Conservation (phyloP, 345 rosid species). For the Limnanthes douglasii region DNA sequence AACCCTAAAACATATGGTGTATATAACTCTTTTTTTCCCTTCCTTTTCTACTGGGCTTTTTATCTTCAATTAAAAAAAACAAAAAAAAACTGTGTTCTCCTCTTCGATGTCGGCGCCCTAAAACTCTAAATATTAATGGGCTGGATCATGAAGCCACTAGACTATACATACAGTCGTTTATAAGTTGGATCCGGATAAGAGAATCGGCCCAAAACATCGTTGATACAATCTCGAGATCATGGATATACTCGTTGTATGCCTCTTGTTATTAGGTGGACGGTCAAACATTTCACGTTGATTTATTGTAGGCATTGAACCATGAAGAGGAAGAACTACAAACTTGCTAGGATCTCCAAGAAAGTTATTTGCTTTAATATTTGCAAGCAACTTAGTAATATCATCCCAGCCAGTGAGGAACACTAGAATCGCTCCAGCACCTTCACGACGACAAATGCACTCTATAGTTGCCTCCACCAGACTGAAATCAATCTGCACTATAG, state of each 20-base stretch:
- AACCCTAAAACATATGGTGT: no score
- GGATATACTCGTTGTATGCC: conserved; percentile 74
- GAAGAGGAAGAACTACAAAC: conserved; percentile 74
- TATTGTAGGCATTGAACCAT: conserved; percentile 90
- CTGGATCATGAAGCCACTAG: no score
- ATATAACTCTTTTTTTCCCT: no score
- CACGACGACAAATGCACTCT: conserved; percentile 60
- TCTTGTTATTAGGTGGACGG: conserved; percentile 58
- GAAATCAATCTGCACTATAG: conserved; percentile 35
- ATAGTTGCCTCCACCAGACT: conserved; percentile 77
- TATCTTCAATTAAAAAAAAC: no score
- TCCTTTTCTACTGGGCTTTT: no score
- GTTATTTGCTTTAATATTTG: conserved; percentile 52
- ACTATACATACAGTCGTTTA: no score
- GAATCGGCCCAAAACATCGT: conserved; percentile 89
- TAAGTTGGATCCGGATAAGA: no score
- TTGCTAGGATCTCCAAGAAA: conserved; percentile 68
- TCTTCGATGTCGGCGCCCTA: no score
- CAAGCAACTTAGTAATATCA: conserved; percentile 81
- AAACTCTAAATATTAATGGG: no score
- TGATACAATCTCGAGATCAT: conserved; percentile 78
- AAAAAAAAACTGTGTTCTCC: no score
- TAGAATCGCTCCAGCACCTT: conserved; percentile 85
- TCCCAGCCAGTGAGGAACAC: conserved; percentile 98
- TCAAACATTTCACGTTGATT: conserved; percentile 90